phyloP scores from a whole-genome alignment of 1,139 yeast genomes.

The Meyerozyma guilliermondii region DNA sequence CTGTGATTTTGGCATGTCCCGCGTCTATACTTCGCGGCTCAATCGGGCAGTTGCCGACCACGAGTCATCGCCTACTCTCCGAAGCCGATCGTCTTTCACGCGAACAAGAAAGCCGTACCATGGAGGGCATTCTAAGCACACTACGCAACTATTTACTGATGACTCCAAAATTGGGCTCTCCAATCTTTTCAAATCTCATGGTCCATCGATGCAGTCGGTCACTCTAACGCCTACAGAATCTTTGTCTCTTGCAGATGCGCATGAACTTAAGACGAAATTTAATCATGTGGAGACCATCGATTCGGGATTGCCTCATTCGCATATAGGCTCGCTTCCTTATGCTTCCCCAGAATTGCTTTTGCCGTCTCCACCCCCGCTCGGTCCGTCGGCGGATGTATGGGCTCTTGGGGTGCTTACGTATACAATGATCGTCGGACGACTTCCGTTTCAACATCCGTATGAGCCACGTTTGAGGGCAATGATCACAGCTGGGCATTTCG shows the following conservation, averaged over 20 bases:
- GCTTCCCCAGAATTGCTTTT: conserved; percentile 82
- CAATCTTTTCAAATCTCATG: conserved; percentile 23
- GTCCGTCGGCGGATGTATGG: conserved; percentile 83
- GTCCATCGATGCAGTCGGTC: conserved; percentile 33
- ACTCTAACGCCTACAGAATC: conserved; percentile 29
- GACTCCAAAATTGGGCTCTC: conserved; percentile 32
- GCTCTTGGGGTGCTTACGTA: conserved; percentile 78
- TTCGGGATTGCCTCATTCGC: conserved; percentile 52
- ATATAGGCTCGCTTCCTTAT: conserved; percentile 86
- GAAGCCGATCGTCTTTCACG: conserved; percentile 45
- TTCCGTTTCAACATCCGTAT: conserved; percentile 80
- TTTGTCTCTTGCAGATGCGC: conserved; percentile 2
- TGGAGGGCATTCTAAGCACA: conserved; percentile 29
- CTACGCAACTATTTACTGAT: conserved; percentile 21
- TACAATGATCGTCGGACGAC: conserved; percentile 65
- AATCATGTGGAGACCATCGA: conserved; percentile 18
- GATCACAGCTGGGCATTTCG: conserved; percentile 66
- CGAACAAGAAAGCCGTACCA: conserved; percentile 30
- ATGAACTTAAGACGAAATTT: conserved; percentile 3
- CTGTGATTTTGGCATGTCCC: conserved; percentile 87
- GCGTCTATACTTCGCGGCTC: conserved; percentile 28
- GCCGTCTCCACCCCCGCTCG: conserved; percentile 63
- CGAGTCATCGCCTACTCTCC: conserved; percentile 23
- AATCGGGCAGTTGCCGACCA: conserved; percentile 12
- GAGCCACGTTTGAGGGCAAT: conserved; percentile 73